These are phyloP conservation scores for Talaromyces rugulosus DNA, from an alignment of 2,329 filamentous ascomycete species.

Conservation along the genomic window DNA sequence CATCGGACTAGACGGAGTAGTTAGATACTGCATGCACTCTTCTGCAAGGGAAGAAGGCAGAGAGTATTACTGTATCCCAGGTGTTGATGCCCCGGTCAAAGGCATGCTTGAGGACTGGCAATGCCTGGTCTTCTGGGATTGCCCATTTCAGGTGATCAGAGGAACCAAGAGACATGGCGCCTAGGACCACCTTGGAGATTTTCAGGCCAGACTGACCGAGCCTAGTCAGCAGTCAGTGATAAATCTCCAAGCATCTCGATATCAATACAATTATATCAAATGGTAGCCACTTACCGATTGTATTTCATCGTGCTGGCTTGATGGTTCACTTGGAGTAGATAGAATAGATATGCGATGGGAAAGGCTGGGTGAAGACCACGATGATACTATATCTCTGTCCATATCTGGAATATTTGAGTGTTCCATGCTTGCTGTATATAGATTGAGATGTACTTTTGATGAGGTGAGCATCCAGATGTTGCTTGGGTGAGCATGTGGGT, in stretches of 20 bases:
- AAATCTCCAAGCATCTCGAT: not conserved
- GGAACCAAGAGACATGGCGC: conserved; percentile 18
- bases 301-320: not conserved
- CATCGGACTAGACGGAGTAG: conserved; percentile 26
- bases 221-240: not conserved
- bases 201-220: conserved; percentile 16
- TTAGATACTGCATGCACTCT: not conserved
- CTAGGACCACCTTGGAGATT: conserved; percentile 20
- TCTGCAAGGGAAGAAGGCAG: conserved; percentile 15
- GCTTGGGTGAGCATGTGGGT: conserved; percentile 5
- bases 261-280: not conserved
- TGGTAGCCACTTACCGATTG: not conserved
- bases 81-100: conserved; percentile 23
- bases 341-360: not conserved
- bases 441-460: not conserved
- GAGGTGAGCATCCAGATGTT: not conserved
- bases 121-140: conserved; percentile 18
- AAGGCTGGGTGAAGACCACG: not conserved
- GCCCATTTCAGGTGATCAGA: conserved; percentile 21
- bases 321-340: not conserved
- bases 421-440: not conserved
- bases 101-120: conserved; percentile 19
- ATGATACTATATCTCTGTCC: not conserved
- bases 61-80: conserved; percentile 26
- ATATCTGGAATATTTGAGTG: not conserved